phyloP scores from a whole-genome alignment of 306 rosid species.

The Quercus parvula region DNA sequence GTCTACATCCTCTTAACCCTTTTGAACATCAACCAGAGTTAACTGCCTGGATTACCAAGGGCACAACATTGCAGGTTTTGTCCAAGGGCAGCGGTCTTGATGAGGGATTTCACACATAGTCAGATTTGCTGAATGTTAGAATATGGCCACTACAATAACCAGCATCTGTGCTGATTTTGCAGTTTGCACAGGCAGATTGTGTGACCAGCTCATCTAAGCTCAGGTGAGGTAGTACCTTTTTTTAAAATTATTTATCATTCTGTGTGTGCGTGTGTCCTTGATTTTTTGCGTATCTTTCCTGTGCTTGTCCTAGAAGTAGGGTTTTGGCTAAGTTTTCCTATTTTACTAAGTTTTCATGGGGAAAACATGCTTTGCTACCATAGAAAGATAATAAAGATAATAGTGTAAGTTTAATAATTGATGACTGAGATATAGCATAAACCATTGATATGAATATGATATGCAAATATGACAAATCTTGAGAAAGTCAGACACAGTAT shows the following conservation, averaged over 20 bases:
- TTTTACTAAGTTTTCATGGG: neutral
- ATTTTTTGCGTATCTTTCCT: neutral
- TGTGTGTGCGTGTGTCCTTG: neutral
- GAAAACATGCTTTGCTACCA: neutral
- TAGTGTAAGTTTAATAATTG: neutral
- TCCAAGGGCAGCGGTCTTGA: constrained; percentile 50
- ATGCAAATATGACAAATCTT: neutral
- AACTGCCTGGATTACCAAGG: constrained; percentile 88
- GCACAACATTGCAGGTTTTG: constrained; percentile 64
- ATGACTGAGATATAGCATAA: neutral
- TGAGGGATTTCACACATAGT: constrained; percentile 48
- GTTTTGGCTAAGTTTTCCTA: neutral
- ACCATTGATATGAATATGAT: neutral
- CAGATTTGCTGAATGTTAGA: constrained; percentile 22
- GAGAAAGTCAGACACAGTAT: neutral
- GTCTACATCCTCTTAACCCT: constrained; percentile 57
- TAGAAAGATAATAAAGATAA: neutral
- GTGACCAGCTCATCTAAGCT: constrained; percentile 20
- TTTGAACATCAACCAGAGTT: constrained; percentile 77
- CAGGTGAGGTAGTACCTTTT: constrained; percentile 28
- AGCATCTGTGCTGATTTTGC: neutral
- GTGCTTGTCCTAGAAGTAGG: neutral
- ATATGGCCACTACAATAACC: constrained; percentile 16
- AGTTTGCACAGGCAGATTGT: constrained; percentile 17
- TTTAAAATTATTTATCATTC: neutral